A percentile compares a stretch with the other conserved stretches of the same genome.
phyloP scores from a whole-genome alignment of 2,329 filamentous ascomycete genomes.

The Tolypocladium ovalisporum region DNA sequence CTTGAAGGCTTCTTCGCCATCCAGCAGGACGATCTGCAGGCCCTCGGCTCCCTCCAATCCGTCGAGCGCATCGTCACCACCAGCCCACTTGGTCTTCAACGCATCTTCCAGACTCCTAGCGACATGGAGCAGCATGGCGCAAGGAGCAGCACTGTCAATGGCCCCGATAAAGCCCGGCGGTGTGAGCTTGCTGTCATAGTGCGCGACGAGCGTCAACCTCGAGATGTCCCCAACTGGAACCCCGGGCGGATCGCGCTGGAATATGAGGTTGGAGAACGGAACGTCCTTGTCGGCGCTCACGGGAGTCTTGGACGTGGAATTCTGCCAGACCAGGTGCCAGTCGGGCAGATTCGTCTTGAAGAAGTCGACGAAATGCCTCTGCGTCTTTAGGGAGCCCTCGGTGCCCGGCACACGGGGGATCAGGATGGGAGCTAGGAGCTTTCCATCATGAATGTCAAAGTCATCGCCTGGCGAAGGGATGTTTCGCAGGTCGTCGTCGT shows the following conservation, averaged over 20 bases:
- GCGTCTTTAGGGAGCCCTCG: slow-evolving; percentile 58
- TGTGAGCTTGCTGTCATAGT: slow-evolving; percentile 78
- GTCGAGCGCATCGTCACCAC: slow-evolving; percentile 49
- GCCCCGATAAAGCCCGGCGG: slow-evolving; percentile 87
- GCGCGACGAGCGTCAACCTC: slow-evolving; percentile 77
- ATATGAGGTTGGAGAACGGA: slow-evolving; percentile 79
- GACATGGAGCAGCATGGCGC: slow-evolving; percentile 84
- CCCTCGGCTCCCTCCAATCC: slow-evolving; percentile 66
- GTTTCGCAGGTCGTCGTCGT: slow-evolving; percentile 60
- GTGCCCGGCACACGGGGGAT: slow-evolving; percentile 84
- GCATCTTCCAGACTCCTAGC: slow-evolving; percentile 71
- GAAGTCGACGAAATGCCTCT: slow-evolving; percentile 76
- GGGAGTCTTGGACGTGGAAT: slow-evolving; percentile 78
- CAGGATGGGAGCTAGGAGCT: slow-evolving; percentile 76
- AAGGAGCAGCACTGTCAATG: slow-evolving; percentile 86
- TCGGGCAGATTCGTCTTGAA: slow-evolving; percentile 62
- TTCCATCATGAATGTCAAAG: slow-evolving; percentile 68
- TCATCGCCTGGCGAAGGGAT: slow-evolving; percentile 64
- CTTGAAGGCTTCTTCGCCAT: slow-evolving; percentile 88
- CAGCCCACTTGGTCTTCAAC: slow-evolving; percentile 71
- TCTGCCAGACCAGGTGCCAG: slow-evolving; percentile 78
- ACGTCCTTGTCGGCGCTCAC: slow-evolving; percentile 58
- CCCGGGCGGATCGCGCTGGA: slow-evolving; percentile 82
- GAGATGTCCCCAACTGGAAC: slow-evolving; percentile 61
- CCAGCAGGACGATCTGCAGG: slow-evolving; percentile 79